Evolutionary conservation across 805 yeast species (phyloP), one percentile per base, ranked within the genome.

Genomic region (Lipomyces spencermartinsiae): DNA sequence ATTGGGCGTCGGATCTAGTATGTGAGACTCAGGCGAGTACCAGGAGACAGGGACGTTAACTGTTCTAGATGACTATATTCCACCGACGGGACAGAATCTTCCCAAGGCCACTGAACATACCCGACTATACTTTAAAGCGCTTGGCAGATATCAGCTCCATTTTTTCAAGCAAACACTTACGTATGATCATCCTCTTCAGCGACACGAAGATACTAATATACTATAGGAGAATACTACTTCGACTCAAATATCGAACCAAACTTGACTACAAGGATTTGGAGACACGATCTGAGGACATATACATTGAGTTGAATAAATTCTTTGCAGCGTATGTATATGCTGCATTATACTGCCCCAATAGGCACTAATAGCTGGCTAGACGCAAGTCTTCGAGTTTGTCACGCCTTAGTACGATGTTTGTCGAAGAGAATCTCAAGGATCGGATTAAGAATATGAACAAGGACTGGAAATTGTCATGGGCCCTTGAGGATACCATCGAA

Each of bases 391-490:
- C 29, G 22, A 25, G 22, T 22, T 37, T 65, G 8, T 14, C 46
- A 10, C 25, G 53, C 6, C 34, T 65, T 12, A 63, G 70, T 57
- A 65, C 67, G 39, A 61, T 69, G 59, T 69, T 60, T 39, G 72
- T 69, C 1, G n/a, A 51, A 14, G 66, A 49, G 19, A 60, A 62
- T 39, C 62, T 69, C 12, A 31, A 54, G 29, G 61, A 61, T 22
- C 68, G 72, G 12, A 49, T 67, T n/a, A 53, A 63, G 49, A 69
- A 64, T 31, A 63, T 68, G 71, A 71, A 69, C 55, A 58, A 49
- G 39, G 53, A 66, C 49, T 67, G 67, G 68, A 57, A 43, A 29
- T 46, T 63, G 16, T 37, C 35, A 7, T 69, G 72, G 72, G 25
- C 53, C 5, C 43, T 69, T 37, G 65, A 43, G 8, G 58, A 64